Evolutionary conservation across 345 rosid species (phyloP).

Genomic region (Eucalyptus victrix): DNA sequence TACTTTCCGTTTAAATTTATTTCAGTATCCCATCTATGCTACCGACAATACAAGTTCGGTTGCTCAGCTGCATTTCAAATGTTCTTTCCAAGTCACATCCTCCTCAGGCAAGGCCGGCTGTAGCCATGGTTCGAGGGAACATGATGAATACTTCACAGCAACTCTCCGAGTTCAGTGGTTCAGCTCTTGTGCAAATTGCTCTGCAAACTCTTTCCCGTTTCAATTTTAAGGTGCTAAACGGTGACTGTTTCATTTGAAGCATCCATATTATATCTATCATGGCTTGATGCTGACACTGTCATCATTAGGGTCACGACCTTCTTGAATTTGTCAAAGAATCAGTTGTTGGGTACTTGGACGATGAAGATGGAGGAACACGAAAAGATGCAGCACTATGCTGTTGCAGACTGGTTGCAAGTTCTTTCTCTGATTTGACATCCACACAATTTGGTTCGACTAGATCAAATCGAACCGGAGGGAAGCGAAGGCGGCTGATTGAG

Average conservation of each 20-base stretch:
- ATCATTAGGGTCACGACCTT: slow-evolving; percentile 38
- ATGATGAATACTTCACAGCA: slow-evolving; percentile 37
- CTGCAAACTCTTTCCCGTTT: slow-evolving; percentile 91
- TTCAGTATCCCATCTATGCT: slow-evolving; percentile 87
- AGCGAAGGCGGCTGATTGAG: slow-evolving; percentile 67
- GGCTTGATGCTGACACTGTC: neutral
- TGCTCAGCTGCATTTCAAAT: slow-evolving; percentile 67
- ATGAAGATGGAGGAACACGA: slow-evolving; percentile 67
- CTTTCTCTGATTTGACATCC: slow-evolving; percentile 32
- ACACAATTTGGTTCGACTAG: slow-evolving; percentile 54
- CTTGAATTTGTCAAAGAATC: slow-evolving; percentile 93
- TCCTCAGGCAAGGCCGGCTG: slow-evolving; percentile 58
- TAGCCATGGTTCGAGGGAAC: slow-evolving; percentile 44
- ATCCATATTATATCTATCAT: neutral
- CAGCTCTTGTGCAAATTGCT: slow-evolving; percentile 89
- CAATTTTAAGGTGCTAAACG: slow-evolving; percentile 59
- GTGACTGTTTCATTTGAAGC: neutral
- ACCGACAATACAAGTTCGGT: slow-evolving; percentile 76
- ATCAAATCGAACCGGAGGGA: slow-evolving; percentile 69
- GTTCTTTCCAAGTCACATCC: slow-evolving; percentile 76
- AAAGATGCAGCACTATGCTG: slow-evolving; percentile 94
- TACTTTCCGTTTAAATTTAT: neutral
- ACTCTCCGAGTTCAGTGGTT: slow-evolving; percentile 52
- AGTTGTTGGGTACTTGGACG: slow-evolving; percentile 80
- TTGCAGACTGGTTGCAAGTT: slow-evolving; percentile 78